Base-by-base conservation (phyloP, 805 yeast species). In the Teunomyces gatunensis region DNA sequence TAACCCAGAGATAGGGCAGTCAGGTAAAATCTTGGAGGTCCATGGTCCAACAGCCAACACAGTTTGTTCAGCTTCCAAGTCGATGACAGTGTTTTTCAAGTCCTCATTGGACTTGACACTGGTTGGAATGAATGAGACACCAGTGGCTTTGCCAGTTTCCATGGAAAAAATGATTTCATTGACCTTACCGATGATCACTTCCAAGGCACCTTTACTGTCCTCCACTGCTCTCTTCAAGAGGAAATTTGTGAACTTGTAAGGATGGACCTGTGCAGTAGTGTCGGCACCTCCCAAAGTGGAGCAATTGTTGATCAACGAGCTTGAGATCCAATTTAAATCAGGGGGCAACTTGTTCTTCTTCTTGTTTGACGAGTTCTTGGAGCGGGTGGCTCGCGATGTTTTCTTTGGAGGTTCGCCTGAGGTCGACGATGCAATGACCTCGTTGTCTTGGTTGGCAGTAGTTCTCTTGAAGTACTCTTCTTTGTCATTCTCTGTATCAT, bases 251-350 rank as follows among this genome's bases (percentile, higher is more conserved):
- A 94, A 91, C 61, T 85, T 85, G 69, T 86, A 89, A 2, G 99
- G 98, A 63, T 92, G 97, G 5, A 94, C 96, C 68, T 94, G 98
- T 0, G 97, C 98, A 1, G 97, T 92, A 11, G 95, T 83, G 51
- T 85, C 91, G 27, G 80, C 78, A 18, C 87, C 92, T 27, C 98
- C 97, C 44, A 92, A 68, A 6, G 81, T 77, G 1, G 91, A 82
- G 84, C 96, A 89, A 47, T 79, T 84, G 48, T 76, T 77, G 6
- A 92, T 83, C 23, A 85, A 61, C 3, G 78, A 75, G 30, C 78
- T 74, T 43, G 80, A 76, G 54, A 90, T 81, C 97, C 97, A 91
- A 54, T 82, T 82, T 45, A 90, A 74, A 51, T 83, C 86, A 2
- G 64, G 58, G 4, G 97, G 96, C 39, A 73, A 60, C 42, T 56